Base-by-base conservation (phyloP, 371 early-diverging fungal species). In the Rhizopus arrhizus region DNA sequence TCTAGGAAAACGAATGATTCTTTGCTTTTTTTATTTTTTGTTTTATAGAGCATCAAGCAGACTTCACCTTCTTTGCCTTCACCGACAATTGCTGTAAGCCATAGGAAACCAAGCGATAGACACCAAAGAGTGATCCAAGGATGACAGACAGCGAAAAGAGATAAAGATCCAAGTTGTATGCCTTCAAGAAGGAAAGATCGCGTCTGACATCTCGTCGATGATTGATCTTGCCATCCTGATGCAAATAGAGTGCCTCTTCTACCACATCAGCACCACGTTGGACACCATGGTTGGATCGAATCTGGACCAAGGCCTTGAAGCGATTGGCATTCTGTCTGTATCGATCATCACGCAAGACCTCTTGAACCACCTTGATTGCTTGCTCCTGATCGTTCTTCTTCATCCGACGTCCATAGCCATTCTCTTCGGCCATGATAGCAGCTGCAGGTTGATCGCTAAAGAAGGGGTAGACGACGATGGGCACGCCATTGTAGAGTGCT, bases 401-500 rank as follows among this genome's bases (percentile, higher is more conserved):
- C 10, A 59, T 49, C 3, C 15, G 9, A 4, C 22, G 12, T 8
- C 48, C 70, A 32, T 57, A 6, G 2, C 61, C 58, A 49, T 28
- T 48, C 8, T 56, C 36, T 28, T 70, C 60, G 1, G 41, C 45
- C 1, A 47, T 59, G 7, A 50, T 12, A 0, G 58, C 60, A 32
- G 61, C 62, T 1, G 35, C 22, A 13, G 60, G 58, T 41, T 81
- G 81, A 49, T 81, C 81, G 0, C 61, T 70, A 53, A 76, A 76
- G 53, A 74, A 76, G 0, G 81, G 81, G 12, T 61, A 63, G 4
- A 75, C 48, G 2, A 73, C 48, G 15, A 73, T 53, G 1, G 64
- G 74, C 15, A 55, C 62, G 13, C 77, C 77, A 33, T 65, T 42
- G 49, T 67, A 71, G 0, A 73, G 29, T 1, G 72, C 64, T 60